Evolutionary conservation across 1,139 yeast species (phyloP).

Genomic region (Kodamaea ohmeri): DNA sequence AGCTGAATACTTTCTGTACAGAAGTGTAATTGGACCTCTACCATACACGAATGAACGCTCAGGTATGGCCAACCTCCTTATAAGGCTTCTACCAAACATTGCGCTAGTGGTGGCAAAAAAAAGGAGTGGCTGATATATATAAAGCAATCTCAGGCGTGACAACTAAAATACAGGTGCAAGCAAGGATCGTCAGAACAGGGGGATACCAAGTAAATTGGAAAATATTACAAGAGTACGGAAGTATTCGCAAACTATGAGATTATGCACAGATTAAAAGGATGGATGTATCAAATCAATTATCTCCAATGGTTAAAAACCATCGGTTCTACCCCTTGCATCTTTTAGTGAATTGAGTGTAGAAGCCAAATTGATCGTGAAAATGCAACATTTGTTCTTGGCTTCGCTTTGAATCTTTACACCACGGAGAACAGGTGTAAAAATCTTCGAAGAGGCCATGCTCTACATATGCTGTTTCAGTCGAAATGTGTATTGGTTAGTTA

Average conservation of each 20-base stretch:
- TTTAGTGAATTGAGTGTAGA: conserved; percentile 18
- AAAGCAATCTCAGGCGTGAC: no score
- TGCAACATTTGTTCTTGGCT: conserved; percentile 45
- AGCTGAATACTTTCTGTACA: conserved; percentile 19
- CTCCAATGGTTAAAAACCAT: conserved; percentile 18
- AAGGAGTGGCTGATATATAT: background rate
- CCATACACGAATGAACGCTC: background rate
- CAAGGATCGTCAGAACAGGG: no score
- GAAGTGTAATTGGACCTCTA: background rate
- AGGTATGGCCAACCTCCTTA: background rate
- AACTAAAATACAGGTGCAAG: background rate
- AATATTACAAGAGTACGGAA: background rate
- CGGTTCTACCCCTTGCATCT: conserved; percentile 21
- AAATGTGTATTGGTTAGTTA: conserved; percentile 4
- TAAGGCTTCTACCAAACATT: conserved; percentile 2
- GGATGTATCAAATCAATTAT: conserved; percentile 31
- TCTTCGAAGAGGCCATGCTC: conserved; percentile 65
- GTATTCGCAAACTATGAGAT: background rate
- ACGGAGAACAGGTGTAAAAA: conserved; percentile 50
- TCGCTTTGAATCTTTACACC: conserved; percentile 70
- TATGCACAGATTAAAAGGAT: background rate
- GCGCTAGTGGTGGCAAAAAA: conserved; percentile 4
- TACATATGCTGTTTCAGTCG: conserved; percentile 1
- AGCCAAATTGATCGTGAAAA: conserved; percentile 28
- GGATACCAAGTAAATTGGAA: background rate